Evolutionary conservation across 1,284 basidiomycete species (phyloP).

Genomic region (Ganoderma multipileum): DNA sequence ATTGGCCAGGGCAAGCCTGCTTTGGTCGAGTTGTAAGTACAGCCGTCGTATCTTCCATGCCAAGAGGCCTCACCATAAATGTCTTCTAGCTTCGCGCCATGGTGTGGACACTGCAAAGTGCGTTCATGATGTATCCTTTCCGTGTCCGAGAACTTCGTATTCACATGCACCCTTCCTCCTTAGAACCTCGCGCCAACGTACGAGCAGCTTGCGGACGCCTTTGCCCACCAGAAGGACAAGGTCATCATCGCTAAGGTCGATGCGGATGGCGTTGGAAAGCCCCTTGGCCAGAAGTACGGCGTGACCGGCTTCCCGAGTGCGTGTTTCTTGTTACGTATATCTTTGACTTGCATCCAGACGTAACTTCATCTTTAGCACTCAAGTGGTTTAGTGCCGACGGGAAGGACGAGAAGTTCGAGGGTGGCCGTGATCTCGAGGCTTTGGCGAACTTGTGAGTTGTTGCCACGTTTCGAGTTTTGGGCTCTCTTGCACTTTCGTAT

Average conservation of each 20-base stretch:
- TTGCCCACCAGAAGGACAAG: slow-evolving; percentile 77
- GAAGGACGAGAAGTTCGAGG: slow-evolving; percentile 78
- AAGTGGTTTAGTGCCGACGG: slow-evolving; percentile 86
- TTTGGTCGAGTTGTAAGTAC: slow-evolving; percentile 87
- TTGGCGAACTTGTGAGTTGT: slow-evolving; percentile 75
- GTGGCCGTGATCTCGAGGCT: slow-evolving; percentile 83
- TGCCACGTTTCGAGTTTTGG: neutral
- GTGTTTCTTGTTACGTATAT: slow-evolving; percentile 32
- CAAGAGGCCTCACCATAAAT: neutral
- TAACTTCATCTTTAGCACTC: slow-evolving; percentile 60
- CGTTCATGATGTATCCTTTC: slow-evolving; percentile 20
- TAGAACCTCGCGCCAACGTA: slow-evolving; percentile 88
- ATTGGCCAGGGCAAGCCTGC: slow-evolving; percentile 83
- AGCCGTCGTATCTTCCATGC: neutral
- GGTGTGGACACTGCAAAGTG: slow-evolving; percentile 90
- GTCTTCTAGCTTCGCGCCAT: slow-evolving; percentile 73
- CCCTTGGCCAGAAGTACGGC: slow-evolving; percentile 75
- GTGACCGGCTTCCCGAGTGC: slow-evolving; percentile 90
- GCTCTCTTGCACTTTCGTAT: neutral
- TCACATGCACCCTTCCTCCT: neutral
- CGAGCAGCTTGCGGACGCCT: slow-evolving; percentile 91
- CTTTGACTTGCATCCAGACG: slow-evolving; percentile 8
- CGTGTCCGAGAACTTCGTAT: slow-evolving; percentile 4
- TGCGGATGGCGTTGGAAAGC: slow-evolving; percentile 85
- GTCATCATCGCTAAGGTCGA: slow-evolving; percentile 94